Conservation (phyloP, 257 asterid species). For the Solanum chaucha region DNA sequence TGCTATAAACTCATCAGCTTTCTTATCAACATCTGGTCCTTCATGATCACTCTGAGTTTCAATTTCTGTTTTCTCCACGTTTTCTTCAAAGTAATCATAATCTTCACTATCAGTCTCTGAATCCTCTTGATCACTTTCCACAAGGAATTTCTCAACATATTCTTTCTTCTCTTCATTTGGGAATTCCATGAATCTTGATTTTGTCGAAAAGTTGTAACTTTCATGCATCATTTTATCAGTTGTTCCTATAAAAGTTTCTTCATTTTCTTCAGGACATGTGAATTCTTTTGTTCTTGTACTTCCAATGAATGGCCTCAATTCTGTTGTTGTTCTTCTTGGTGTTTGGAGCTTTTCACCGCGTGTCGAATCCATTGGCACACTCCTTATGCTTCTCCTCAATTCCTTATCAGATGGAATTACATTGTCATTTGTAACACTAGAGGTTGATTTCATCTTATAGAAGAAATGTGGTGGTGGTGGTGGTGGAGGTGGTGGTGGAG, state of each 20-base stretch:
- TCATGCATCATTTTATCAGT: constrained; percentile 6
- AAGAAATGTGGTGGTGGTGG: constrained; percentile 36
- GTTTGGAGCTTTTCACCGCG: constrained; percentile 10
- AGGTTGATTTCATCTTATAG: constrained; percentile 26
- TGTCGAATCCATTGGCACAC: constrained; percentile 24
- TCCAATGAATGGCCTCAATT: constrained; percentile 2
- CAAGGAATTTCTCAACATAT: constrained; percentile 13
- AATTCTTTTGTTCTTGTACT: neutral
- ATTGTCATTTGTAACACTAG: constrained; percentile 1
- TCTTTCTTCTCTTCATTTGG: constrained; percentile 15
- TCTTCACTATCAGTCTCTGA: constrained; percentile 28
- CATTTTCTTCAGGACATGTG: neutral
- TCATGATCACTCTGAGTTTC: constrained; percentile 12
- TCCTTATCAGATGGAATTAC: constrained; percentile 13
- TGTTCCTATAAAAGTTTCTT: neutral
- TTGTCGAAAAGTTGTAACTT: neutral
- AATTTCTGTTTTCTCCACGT: neutral
- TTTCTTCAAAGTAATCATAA: constrained; percentile 20
- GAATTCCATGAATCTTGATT: constrained; percentile 4
- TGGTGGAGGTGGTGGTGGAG: constrained; percentile 45
- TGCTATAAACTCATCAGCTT: constrained; percentile 94
- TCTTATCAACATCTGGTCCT: constrained; percentile 87
- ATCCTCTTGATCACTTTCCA: constrained; percentile 31
- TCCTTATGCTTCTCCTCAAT: constrained; percentile 36
- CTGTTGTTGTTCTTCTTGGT: constrained; percentile 12